phyloP scores from a whole-genome alignment of 75 land plant species.

The Cryptomeria japonica region DNA sequence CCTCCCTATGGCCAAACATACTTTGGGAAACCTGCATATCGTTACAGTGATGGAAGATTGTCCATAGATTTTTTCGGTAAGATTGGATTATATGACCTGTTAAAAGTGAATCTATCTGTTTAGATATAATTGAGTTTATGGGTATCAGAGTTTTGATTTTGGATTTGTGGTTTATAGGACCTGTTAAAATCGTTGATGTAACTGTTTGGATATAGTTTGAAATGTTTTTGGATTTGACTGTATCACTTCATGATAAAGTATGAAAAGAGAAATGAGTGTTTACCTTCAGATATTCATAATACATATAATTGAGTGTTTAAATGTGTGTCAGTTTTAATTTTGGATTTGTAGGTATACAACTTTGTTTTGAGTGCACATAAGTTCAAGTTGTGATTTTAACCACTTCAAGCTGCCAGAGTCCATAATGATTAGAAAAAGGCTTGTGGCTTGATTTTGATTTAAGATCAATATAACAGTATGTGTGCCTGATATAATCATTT shows the following conservation, averaged over 20 bases:
- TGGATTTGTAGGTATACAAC: not conserved
- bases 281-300: not conserved
- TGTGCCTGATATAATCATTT: not conserved
- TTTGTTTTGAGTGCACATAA: not conserved
- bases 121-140: not conserved
- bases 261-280: too few relatives aligned
- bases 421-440: not conserved
- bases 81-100: not conserved
- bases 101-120: not conserved
- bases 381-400: not conserved
- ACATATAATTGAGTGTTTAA: too few relatives aligned
- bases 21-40: constrained; percentile 24
- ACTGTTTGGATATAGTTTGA: too few relatives aligned
- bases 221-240: too few relatives aligned
- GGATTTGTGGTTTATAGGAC: not conserved
- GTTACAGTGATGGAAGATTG: constrained; percentile 28
- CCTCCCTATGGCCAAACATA: constrained; percentile 32
- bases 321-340: not conserved
- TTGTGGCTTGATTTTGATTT: not conserved
- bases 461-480: not conserved
- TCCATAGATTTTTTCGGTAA: constrained; percentile 24
- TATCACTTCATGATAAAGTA: too few relatives aligned
- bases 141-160: not conserved
- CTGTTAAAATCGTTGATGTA: not conserved
- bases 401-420: not conserved